Percentiles rank a stretch among this genome's conserved stretches.
phyloP scores from a whole-genome alignment of 306 rosid species.

The Dalbergia cultrata region DNA sequence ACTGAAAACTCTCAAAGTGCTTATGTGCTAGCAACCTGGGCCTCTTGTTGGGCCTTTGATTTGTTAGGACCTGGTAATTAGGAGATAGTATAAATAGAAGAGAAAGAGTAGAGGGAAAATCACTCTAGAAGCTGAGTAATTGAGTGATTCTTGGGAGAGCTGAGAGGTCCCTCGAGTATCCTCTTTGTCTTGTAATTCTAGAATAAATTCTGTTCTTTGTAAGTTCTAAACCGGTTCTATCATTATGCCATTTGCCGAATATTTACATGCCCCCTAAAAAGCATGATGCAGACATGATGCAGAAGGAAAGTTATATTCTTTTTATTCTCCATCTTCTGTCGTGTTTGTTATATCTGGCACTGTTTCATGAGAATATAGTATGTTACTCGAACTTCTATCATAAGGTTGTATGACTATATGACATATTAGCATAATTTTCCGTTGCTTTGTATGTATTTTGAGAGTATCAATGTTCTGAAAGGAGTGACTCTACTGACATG shows the following conservation, averaged over 20 bases:
- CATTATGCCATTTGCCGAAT: neutral
- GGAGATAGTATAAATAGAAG: too few relatives aligned
- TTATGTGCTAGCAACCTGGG: neutral
- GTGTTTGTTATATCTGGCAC: neutral
- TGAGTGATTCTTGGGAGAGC: too few relatives aligned
- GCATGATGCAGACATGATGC: conserved; percentile 13
- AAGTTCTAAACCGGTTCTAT: too few relatives aligned
- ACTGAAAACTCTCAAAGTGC: neutral
- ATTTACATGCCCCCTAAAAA: neutral
- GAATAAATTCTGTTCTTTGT: too few relatives aligned
- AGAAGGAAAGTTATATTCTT: neutral
- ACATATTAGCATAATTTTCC: neutral
- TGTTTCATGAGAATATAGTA: neutral
- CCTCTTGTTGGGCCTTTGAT: too few relatives aligned
- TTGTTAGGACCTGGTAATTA: too few relatives aligned
- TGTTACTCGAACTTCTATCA: conserved; percentile 9
- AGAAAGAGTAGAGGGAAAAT: too few relatives aligned
- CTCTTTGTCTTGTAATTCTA: too few relatives aligned
- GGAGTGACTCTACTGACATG: neutral
- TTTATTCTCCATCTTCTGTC: neutral
- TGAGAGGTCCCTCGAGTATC: too few relatives aligned
- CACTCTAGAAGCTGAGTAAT: too few relatives aligned
- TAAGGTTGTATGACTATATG: neutral
- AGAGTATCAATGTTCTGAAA: neutral
- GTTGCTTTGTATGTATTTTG: neutral